Base-by-base conservation (phyloP, 495 filamentous ascomycete species). In the Neurospora africana region DNA sequence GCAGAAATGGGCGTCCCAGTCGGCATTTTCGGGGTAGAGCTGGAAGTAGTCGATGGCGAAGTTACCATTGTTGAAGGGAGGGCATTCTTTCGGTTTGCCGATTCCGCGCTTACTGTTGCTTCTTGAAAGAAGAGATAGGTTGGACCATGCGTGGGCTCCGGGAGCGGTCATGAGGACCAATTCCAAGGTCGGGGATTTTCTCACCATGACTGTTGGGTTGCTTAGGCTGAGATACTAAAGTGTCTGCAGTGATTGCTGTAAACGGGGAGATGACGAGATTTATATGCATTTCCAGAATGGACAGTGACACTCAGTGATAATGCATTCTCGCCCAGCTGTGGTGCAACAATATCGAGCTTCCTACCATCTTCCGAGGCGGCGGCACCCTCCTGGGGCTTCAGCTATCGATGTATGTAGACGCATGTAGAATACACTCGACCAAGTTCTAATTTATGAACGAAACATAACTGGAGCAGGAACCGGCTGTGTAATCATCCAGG, bases 21-120 rank as follows among this genome's bases (percentile, higher is more conserved):
- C 80, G 21, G 78, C 79, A 30, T 82, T 81, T 41, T 81, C 81
- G 39, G 81, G 78, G 39, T 81, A 81, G 0, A 81, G 72, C 37
- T 81, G 80, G 71, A 77, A 82, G 23, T 76, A 75, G 30, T 77
- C 71, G 47, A 82, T 75, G 21, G 76, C 70, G 44, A 81, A 76
- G 21, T 68, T 75, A n/a, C 80, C 79, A 10, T 70, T 76, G 23
- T 76, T 41, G 58, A 72, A 70, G 2, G 73, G 73, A 3, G 71
- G 71, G 23, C 73, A 75, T 21, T 30, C 21, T 17, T 61, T 8
- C 15, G 2, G 53, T 30, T 17, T 17, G 27, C 53, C 1, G 27
- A 15, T 9, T 1, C 5, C 27, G 5, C 17, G 23, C 23, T 17
- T 33, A 2, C 1, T 8, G 15, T 65, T 65, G 3, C 5, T 65